Evolutionary conservation across 108 stramenopile species (phyloP).

Genomic region (Nitzschia inconspicua): DNA sequence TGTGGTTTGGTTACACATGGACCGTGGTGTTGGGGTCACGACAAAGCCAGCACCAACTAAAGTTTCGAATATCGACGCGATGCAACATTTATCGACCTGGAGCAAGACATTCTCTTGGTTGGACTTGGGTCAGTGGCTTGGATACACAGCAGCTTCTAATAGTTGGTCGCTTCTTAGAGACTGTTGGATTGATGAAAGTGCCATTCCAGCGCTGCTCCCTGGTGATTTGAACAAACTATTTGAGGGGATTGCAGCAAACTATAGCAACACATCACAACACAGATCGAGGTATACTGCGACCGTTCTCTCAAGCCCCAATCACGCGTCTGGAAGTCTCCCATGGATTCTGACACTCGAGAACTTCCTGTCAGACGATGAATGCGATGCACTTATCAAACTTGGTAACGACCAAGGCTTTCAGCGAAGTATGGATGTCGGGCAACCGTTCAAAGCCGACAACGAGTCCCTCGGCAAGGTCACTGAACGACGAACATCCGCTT

Average conservation of each 20-base stretch:
- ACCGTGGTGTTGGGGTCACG: too few relatives aligned
- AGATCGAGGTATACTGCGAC: not conserved
- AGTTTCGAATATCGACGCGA: too few relatives aligned
- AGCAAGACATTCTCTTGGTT: too few relatives aligned
- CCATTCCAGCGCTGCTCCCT: too few relatives aligned
- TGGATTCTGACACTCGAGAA: slow-evolving; percentile 76
- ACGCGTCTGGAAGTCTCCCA: slow-evolving; percentile 23
- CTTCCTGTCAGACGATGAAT: slow-evolving; percentile 66
- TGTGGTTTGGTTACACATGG: too few relatives aligned
- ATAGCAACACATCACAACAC: not conserved
- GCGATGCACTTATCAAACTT: slow-evolving; percentile 46
- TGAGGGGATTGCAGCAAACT: not conserved
- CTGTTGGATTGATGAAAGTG: too few relatives aligned
- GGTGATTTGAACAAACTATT: not conserved
- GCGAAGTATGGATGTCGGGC: slow-evolving; percentile 32
- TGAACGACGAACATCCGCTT: slow-evolving; percentile 38
- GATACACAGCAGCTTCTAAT: too few relatives aligned
- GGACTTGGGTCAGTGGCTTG: too few relatives aligned
- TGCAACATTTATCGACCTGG: too few relatives aligned
- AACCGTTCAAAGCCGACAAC: slow-evolving; percentile 14
- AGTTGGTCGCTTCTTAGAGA: too few relatives aligned
- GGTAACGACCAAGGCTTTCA: slow-evolving; percentile 56
- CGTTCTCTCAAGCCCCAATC: not conserved
- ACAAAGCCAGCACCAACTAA: too few relatives aligned
- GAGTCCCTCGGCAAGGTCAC: slow-evolving; percentile 23